phyloP scores from a whole-genome alignment of 352 stramenopile species.

The Phytopythium helicoides region DNA sequence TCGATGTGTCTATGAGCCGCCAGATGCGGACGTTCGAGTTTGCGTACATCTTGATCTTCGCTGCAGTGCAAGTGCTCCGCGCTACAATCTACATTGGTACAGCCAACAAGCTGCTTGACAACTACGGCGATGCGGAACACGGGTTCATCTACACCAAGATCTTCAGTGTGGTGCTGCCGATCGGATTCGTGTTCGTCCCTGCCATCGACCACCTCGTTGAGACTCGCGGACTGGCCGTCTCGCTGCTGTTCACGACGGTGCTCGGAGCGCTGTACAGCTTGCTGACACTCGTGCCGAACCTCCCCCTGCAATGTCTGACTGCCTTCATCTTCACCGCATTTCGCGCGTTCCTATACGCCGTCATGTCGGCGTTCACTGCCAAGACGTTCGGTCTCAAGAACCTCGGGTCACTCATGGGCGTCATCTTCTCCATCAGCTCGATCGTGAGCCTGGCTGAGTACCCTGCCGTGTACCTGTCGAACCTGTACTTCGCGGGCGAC shows the following conservation, averaged over 20 bases:
- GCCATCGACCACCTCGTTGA: slow-evolving; percentile 85
- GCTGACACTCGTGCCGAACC: slow-evolving; percentile 60
- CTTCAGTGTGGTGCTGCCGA: slow-evolving; percentile 81
- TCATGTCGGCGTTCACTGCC: slow-evolving; percentile 83
- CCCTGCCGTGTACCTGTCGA: slow-evolving; percentile 72
- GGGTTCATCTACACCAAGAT: slow-evolving; percentile 81
- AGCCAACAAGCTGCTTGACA: slow-evolving; percentile 80
- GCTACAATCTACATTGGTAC: slow-evolving; percentile 85
- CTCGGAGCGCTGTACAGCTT: slow-evolving; percentile 74
- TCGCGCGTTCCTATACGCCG: slow-evolving; percentile 84
- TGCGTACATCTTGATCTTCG: slow-evolving; percentile 68
- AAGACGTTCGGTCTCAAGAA: slow-evolving; percentile 88
- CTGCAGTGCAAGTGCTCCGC: slow-evolving; percentile 69
- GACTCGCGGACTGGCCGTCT: slow-evolving; percentile 53
- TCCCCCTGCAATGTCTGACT: slow-evolving; percentile 61
- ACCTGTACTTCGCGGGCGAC: slow-evolving; percentile 51
- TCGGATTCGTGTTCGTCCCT: slow-evolving; percentile 84
- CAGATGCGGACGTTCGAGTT: slow-evolving; percentile 84
- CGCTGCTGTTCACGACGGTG: slow-evolving; percentile 72
- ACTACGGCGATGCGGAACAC: slow-evolving; percentile 70
- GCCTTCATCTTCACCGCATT: slow-evolving; percentile 85
- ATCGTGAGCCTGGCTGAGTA: slow-evolving; percentile 78
- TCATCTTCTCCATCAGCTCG: slow-evolving; percentile 79
- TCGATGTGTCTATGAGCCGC: slow-evolving; percentile 53
- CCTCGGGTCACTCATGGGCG: slow-evolving; percentile 77